Conservation (phyloP, 495 filamentous ascomycete species). For the Podospora pseudoanserina region DNA sequence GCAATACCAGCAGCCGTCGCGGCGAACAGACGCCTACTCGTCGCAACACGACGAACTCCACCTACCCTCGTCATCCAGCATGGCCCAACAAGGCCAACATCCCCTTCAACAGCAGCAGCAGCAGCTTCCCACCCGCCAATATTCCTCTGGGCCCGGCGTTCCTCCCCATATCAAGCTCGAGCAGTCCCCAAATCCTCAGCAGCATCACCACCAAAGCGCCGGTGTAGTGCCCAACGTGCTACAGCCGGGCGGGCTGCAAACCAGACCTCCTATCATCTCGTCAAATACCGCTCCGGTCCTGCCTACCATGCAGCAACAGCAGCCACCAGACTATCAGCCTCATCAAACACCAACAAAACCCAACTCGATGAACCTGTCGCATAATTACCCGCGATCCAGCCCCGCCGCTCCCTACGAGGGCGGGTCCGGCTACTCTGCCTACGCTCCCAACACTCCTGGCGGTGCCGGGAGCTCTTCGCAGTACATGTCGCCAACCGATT, state of each 20-base stretch:
- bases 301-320: slow-evolving; percentile 68
- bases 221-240: slow-evolving; percentile 64
- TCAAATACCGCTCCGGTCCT: slow-evolving; percentile 68
- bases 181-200: slow-evolving; percentile 35
- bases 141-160: slow-evolving; percentile 30
- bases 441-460: slow-evolving; percentile 61
- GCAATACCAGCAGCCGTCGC: slow-evolving; percentile 43
- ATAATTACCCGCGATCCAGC: slow-evolving; percentile 78
- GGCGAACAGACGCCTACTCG: slow-evolving; percentile 43
- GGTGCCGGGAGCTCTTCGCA: slow-evolving; percentile 50
- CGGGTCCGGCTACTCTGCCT: slow-evolving; percentile 58
- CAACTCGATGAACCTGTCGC: slow-evolving; percentile 56
- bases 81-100: slow-evolving; percentile 40
- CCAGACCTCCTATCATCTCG: slow-evolving; percentile 62
- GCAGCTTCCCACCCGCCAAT: slow-evolving; percentile 48
- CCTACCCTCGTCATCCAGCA: slow-evolving; percentile 54
- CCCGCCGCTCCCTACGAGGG: slow-evolving; percentile 62
- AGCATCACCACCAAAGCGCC: slow-evolving; percentile 54
- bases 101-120: slow-evolving; percentile 37
- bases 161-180: slow-evolving; percentile 50
- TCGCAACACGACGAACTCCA: slow-evolving; percentile 69
- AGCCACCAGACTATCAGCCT: slow-evolving; percentile 52
- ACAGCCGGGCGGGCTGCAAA: slow-evolving; percentile 54
- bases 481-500: slow-evolving; percentile 63
- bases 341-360: slow-evolving; percentile 60